phyloP scores from a whole-genome alignment of 768 basidiomycete genomes.

The Boletellus emodensis region DNA sequence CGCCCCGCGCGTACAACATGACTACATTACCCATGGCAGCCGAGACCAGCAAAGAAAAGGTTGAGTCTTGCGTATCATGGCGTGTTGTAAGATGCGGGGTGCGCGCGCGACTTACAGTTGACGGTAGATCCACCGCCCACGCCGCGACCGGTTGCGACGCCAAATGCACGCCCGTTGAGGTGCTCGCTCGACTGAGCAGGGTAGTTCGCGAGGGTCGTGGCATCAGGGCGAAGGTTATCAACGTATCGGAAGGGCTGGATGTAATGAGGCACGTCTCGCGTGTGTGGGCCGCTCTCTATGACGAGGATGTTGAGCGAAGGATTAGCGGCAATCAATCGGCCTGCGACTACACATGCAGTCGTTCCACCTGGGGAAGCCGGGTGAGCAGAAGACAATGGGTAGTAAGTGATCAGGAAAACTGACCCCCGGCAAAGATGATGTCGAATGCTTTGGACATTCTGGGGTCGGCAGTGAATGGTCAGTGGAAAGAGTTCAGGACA shows the following conservation, averaged over 20 bases:
- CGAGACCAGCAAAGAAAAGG: too few species aligned
- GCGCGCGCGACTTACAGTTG: slow-evolving; percentile 42
- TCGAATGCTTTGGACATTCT: slow-evolving; percentile 33
- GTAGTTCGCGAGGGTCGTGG: slow-evolving; percentile 45
- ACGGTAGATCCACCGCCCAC: slow-evolving; percentile 62
- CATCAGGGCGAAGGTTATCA: slow-evolving; percentile 36
- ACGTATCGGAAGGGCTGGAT: slow-evolving; percentile 52
- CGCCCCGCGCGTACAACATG: slow-evolving; percentile 54
- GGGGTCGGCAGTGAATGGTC: too few species aligned
- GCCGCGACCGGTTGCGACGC: slow-evolving; percentile 45
- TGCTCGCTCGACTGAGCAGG: slow-evolving; percentile 37
- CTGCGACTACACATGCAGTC: slow-evolving; percentile 50
- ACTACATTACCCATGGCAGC: slow-evolving; percentile 12
- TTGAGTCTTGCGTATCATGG: too few species aligned
- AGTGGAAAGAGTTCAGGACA: too few species aligned
- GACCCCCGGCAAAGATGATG: slow-evolving; percentile 58
- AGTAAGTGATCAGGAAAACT: not conserved
- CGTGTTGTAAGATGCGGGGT: too few species aligned
- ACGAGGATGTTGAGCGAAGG: slow-evolving; percentile 55
- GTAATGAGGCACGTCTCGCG: slow-evolving; percentile 43
- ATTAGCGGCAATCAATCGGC: slow-evolving; percentile 50
- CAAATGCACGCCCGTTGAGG: slow-evolving; percentile 40
- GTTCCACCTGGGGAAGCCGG: slow-evolving; percentile 37
- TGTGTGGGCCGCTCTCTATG: slow-evolving; percentile 56
- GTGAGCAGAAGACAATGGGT: not conserved